phyloP scores from a whole-genome alignment of 495 filamentous ascomycete species.

The Xeromyces bisporus region DNA sequence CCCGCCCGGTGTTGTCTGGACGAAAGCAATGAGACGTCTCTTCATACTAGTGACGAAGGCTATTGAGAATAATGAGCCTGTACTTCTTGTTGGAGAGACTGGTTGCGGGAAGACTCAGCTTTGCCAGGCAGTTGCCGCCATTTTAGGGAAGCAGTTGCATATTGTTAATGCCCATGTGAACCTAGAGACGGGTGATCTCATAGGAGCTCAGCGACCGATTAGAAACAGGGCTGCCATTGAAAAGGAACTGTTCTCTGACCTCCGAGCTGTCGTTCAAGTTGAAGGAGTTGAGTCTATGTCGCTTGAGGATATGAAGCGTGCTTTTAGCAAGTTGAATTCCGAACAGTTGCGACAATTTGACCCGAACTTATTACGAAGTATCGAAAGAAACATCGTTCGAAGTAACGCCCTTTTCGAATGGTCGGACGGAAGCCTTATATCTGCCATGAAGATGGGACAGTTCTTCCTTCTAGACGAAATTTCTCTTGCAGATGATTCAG shows the following conservation, averaged over 20 bases:
- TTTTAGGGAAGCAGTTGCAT: slow-evolving; percentile 53
- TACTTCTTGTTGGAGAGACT: slow-evolving; percentile 88
- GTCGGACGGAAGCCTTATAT: slow-evolving; percentile 87
- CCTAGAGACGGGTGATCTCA: slow-evolving; percentile 89
- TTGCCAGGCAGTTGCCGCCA: slow-evolving; percentile 77
- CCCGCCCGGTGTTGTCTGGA: slow-evolving; percentile 66
- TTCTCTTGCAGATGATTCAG: slow-evolving; percentile 93
- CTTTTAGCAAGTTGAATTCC: slow-evolving; percentile 25
- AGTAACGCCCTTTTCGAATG: slow-evolving; percentile 85
- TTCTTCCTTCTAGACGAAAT: slow-evolving; percentile 96
- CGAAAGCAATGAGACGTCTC: slow-evolving; percentile 77
- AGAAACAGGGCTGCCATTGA: slow-evolving; percentile 62
- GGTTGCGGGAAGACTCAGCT: slow-evolving; percentile 96
- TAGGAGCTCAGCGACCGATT: slow-evolving; percentile 85
- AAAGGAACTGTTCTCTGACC: slow-evolving; percentile 43
- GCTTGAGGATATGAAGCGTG: slow-evolving; percentile 29
- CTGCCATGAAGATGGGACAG: slow-evolving; percentile 77
- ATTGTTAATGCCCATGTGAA: slow-evolving; percentile 97
- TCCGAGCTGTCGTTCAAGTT: slow-evolving; percentile 29
- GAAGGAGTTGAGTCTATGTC: slow-evolving; percentile 12
- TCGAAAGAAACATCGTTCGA: slow-evolving; percentile 42
- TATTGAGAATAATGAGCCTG: slow-evolving; percentile 78
- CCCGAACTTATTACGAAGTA: slow-evolving; percentile 31
- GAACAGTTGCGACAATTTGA: slow-evolving; percentile 25
- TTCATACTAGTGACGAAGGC: slow-evolving; percentile 75